Percentiles rank a stretch among this genome's conserved stretches.
Evolutionary conservation across 202 grass and related monocot species (phyloP).

Genomic region (Setaria viridis): DNA sequence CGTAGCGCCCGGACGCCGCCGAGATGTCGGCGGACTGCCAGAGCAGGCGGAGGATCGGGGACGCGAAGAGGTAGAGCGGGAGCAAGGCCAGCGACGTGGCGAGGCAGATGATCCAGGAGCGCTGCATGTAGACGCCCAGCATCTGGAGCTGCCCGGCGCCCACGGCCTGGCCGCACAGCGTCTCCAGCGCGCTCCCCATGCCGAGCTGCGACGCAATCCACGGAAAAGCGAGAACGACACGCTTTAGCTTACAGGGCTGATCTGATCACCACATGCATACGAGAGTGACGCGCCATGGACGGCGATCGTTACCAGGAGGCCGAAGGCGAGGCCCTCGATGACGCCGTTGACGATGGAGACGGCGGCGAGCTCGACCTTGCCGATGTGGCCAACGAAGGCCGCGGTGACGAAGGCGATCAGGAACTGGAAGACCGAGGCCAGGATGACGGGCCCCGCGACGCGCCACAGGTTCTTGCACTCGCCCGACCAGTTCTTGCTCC

Average conservation of each 20-base stretch:
- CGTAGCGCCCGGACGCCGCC: conserved; percentile 53
- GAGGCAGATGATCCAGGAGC: conserved; percentile 76
- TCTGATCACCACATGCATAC: no score
- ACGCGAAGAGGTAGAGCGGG: conserved; percentile 51
- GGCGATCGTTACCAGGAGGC: conserved; percentile 44
- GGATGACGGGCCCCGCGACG: conserved; percentile 62
- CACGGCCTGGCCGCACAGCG: conserved; percentile 76
- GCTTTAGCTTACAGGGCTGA: not conserved
- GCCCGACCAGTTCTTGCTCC: conserved; percentile 40
- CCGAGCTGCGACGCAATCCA: conserved; percentile 47
- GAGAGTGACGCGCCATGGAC: not conserved
- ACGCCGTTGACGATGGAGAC: conserved; percentile 65
- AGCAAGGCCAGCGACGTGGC: conserved; percentile 51
- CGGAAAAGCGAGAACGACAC: not conserved
- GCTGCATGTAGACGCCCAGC: conserved; percentile 74
- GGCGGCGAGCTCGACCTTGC: conserved; percentile 63
- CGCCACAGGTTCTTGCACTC: conserved; percentile 58
- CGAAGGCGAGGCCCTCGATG: conserved; percentile 65
- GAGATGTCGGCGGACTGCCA: conserved; percentile 59
- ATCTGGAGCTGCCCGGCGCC: conserved; percentile 66
- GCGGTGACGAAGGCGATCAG: conserved; percentile 53
- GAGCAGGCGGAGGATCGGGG: conserved; percentile 51
- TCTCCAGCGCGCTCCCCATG: conserved; percentile 85
- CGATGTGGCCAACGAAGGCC: conserved; percentile 69
- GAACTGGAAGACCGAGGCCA: conserved; percentile 58